Base-by-base conservation (phyloP, 495 filamentous ascomycete genomes). In the Hypomontagnella submonticulosa region DNA sequence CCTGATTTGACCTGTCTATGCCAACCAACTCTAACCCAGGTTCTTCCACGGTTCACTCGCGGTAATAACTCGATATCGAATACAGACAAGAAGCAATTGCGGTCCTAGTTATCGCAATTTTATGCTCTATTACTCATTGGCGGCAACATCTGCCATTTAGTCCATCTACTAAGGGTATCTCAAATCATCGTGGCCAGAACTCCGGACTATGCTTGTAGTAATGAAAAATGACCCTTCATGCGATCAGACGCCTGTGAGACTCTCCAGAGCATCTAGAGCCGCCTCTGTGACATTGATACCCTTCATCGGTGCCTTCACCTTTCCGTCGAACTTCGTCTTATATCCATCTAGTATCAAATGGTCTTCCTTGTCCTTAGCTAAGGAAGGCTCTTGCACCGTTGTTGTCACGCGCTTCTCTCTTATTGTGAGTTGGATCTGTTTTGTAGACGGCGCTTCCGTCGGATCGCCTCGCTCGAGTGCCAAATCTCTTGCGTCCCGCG, bases 401-500 rank as follows among this genome's bases (percentile, higher is more conserved):
- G 44, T 61, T 4, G 56, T 66, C 11, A 75, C 65, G 0, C 64
- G 41, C 49, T 82, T 86, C 73, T 88, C 86, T 12, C 73, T 69
- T n/a, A 88, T 83, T 1, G 71, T 76, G 13, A 74, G 73, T 41
- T 61, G 79, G 52, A 77, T 58, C 33, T 18, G 50, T 11, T 47
- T 55, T 18, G 33, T 34, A 48, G 49, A 48, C 23, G 42, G 41
- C 32, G 15, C 12, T 9, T 37, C 30, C 10, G 12, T 32, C 47
- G 57, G 73, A 52, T 84, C 81, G 15, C 86, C 85, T 41, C 86
- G 78, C 66, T 89, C 87, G 0, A 81, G 61, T 3, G 84, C 83
- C 4, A 88, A 71, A 34, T 80, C 75, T 18, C 68, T 74, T 10
- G 73, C 72, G n/a, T 81, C 72, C 32, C 61, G 52, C 40, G 66